Percentiles rank a stretch among this genome's conserved stretches.
phyloP scores from a whole-genome alignment of 352 stramenopile genomes.

The Blastocystis sp. region DNA sequence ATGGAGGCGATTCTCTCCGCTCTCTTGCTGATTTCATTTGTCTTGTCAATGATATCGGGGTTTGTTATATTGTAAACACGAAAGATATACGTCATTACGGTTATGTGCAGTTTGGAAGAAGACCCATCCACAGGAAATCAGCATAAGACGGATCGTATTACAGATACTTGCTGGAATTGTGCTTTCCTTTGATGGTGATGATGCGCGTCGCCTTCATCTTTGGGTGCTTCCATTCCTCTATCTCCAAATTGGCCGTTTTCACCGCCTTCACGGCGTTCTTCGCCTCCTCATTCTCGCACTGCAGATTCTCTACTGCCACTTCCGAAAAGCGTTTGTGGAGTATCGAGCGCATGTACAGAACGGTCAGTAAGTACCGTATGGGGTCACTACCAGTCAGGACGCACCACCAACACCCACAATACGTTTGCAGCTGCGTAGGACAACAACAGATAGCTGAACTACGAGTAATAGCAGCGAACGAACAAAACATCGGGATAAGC shows the following conservation, averaged over 20 bases:
- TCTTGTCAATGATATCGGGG: slow-evolving; percentile 18
- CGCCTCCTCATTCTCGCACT: not conserved
- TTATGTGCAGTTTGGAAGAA: no score
- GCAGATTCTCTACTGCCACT: slow-evolving; percentile 37
- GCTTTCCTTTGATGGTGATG: slow-evolving; percentile 67
- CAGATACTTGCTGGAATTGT: slow-evolving; percentile 59
- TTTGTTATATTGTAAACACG: slow-evolving; percentile 52
- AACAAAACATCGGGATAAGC: slow-evolving; percentile 25
- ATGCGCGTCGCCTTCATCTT: slow-evolving; percentile 61
- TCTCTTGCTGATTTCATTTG: slow-evolving; percentile 36
- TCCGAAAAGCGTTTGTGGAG: slow-evolving; percentile 33
- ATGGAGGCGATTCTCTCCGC: slow-evolving; percentile 33
- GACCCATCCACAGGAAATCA: no score
- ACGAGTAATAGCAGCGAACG: not conserved
- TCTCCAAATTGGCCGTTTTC: slow-evolving; percentile 6
- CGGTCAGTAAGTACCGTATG: slow-evolving; percentile 47
- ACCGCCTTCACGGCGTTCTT: slow-evolving; percentile 39
- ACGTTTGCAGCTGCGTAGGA: slow-evolving; percentile 28
- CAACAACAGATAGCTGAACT: slow-evolving; percentile 62
- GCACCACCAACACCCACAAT: not conserved
- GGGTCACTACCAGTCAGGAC: slow-evolving; percentile 15
- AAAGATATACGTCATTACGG: slow-evolving; percentile 61
- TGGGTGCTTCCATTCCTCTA: slow-evolving; percentile 40
- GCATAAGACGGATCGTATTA: not conserved
- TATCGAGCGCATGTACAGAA: slow-evolving; percentile 32